Percentiles rank a stretch among this genome's conserved stretches.
Conservation (phyloP, 495 filamentous ascomycete genomes). For the Hyaloscypha bicolor region DNA sequence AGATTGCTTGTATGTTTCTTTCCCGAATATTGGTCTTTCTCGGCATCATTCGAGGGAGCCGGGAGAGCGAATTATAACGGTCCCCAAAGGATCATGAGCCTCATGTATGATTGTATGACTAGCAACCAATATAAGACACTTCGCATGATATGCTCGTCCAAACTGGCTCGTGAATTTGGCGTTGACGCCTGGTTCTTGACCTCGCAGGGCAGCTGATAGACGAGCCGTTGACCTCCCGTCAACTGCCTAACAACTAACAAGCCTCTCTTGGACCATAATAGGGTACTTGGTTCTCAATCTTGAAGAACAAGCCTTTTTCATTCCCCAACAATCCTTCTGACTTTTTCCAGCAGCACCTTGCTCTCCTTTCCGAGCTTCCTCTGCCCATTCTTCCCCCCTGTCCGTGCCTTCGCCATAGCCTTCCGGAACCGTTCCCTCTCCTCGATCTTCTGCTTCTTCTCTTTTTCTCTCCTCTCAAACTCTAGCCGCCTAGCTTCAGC, state of each 20-base stretch:
- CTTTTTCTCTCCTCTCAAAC: constrained; percentile 53
- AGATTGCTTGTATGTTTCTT: too few relatives aligned
- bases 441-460: constrained; percentile 56
- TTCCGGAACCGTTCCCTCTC: constrained; percentile 65
- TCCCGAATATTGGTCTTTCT: background rate
- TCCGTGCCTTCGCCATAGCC: constrained; percentile 75
- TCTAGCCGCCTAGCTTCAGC: constrained; percentile 62
- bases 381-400: constrained; percentile 76
- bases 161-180: background rate
- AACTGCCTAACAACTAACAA: too few relatives aligned
- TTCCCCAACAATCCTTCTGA: constrained; percentile 67
- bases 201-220: too few relatives aligned
- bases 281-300: background rate
- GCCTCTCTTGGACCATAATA: background rate
- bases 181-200: background rate
- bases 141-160: background rate
- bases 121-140: background rate
- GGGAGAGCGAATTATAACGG: background rate
- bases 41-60: background rate
- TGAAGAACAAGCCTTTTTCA: constrained; percentile 13
- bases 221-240: too few relatives aligned
- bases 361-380: constrained; percentile 85
- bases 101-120: background rate
- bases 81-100: background rate
- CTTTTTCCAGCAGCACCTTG: constrained; percentile 76